Evolutionary conservation across 2,329 filamentous ascomycete species (phyloP), one percentile per base, ranked within the genome.

Genomic region (Talaromyces sp.): DNA sequence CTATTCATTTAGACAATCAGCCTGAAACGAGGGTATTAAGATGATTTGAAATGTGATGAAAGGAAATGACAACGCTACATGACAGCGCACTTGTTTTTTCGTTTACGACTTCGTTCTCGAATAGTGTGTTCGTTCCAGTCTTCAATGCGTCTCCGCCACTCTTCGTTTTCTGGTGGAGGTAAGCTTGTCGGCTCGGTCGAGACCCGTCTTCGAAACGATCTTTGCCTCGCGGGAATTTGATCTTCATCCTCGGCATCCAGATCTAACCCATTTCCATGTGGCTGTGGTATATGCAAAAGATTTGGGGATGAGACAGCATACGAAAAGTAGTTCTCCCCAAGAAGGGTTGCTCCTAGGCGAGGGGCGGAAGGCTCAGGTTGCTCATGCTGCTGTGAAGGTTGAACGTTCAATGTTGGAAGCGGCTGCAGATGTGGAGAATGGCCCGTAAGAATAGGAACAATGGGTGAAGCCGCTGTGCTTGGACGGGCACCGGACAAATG

Each of bases 41-140:
- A 37, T 48, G 47, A 33, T 30, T n/a, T 22, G 16, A 46, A 43
- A 32, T 32, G 48, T 43, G 30, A 40, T 33, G 53, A 36, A 29
- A 44, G 35, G 20, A 29, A 35, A 16, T 10, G 24, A 9, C 20
- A 52, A 51, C 29, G 33, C 57, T 65, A 76, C 73, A 76, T 75
- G 47, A 76, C 58, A 33, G 64, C 60, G 56, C 73, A 76, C 54
- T 68, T 74, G 41, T 53, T 64, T 47, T 71, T 62, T 47, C 60
- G 64, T 45, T 65, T 70, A 49, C 64, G 70, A 47, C 59, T 66
- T 47, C 68, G 58, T 53, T 74, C 71, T 22, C 67, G 63, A 32
- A 73, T 71, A 10, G 70, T 73, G 40, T 65, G 63, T 53, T 71
- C 65, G 43, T 72, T 74, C 72, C 72, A 74, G 48, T 73, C 69